Conservation (phyloP, 768 basidiomycete species). For the Boletus fagicola region DNA sequence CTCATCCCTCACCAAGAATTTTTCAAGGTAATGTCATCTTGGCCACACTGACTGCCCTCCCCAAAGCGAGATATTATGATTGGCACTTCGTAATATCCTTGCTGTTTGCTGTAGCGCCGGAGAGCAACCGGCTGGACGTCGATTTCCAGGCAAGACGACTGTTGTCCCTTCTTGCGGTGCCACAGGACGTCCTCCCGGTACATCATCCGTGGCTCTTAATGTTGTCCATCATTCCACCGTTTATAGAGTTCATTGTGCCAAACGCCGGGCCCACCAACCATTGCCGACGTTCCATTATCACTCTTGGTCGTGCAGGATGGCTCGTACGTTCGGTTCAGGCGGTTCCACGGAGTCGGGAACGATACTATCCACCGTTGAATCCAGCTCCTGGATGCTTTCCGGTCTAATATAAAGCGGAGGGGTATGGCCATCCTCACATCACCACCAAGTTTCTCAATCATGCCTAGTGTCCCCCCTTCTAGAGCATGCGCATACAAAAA, state of each 20-base stretch:
- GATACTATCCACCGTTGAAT: background rate
- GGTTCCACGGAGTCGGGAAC: background rate
- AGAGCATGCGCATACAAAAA: conserved; percentile 4
- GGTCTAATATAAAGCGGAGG: conserved; percentile 7
- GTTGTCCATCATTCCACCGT: background rate
- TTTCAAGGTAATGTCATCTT: background rate
- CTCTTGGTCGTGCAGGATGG: conserved; percentile 20
- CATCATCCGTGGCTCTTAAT: conserved; percentile 14
- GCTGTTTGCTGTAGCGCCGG: conserved; percentile 4
- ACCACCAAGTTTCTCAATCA: conserved; percentile 20
- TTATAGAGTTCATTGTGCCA: background rate
- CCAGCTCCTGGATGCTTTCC: background rate
- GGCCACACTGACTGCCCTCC: background rate
- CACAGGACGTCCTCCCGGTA: conserved; percentile 1
- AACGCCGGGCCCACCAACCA: background rate
- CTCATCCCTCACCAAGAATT: background rate
- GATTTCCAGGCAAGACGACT: background rate
- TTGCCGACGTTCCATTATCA: conserved; percentile 8
- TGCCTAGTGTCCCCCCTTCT: conserved; percentile 13
- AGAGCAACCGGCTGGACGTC: background rate
- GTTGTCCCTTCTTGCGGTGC: background rate
- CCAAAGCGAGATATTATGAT: background rate
- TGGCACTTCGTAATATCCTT: background rate
- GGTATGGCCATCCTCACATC: conserved; percentile 5
- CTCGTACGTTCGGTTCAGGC: conserved; percentile 6